phyloP scores from a whole-genome alignment of 768 basidiomycete genomes.

The Lactifluus rugatus region DNA sequence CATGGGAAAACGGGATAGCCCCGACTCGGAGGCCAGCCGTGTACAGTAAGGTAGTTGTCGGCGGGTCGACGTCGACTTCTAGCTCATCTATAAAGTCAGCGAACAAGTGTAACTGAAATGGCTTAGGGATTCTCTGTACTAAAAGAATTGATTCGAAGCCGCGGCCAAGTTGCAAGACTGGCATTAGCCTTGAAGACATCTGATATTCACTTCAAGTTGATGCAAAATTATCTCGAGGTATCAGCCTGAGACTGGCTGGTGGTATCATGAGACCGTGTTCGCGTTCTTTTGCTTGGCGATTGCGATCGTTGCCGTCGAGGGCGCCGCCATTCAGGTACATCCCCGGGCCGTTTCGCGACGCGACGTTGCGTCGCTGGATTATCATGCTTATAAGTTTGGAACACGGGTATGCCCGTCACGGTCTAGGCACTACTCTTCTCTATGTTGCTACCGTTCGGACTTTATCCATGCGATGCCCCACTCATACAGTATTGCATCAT shows the following conservation, averaged over 20 bases:
- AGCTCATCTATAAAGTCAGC: too few species aligned
- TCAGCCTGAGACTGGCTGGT: too few species aligned
- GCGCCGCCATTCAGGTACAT: too few species aligned
- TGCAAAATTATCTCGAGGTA: slow-evolving; percentile 88
- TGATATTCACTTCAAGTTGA: slow-evolving; percentile 92
- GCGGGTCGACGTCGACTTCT: too few species aligned
- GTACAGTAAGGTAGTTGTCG: too few species aligned
- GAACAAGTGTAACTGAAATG: too few species aligned
- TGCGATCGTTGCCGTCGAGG: slow-evolving; percentile 62
- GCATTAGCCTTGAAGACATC: slow-evolving; percentile 70
- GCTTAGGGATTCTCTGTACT: too few species aligned
- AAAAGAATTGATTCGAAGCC: too few species aligned
- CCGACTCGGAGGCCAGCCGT: too few species aligned
- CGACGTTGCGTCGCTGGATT: background rate
- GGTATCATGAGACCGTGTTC: slow-evolving; percentile 67
- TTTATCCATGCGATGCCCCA: slow-evolving; percentile 92
- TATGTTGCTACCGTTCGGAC: slow-evolving; percentile 61
- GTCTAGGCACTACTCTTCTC: slow-evolving; percentile 77
- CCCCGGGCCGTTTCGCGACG: slow-evolving; percentile 33
- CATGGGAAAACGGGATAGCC: too few species aligned
- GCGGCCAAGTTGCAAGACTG: too few species aligned
- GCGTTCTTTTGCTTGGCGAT: slow-evolving; percentile 58
- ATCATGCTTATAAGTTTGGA: slow-evolving; percentile 47
- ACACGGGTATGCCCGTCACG: slow-evolving; percentile 76
- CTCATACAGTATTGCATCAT: too few species aligned